phyloP scores from a whole-genome alignment of 164 flowering plant species.

The Chloranthus sessilifolius region DNA sequence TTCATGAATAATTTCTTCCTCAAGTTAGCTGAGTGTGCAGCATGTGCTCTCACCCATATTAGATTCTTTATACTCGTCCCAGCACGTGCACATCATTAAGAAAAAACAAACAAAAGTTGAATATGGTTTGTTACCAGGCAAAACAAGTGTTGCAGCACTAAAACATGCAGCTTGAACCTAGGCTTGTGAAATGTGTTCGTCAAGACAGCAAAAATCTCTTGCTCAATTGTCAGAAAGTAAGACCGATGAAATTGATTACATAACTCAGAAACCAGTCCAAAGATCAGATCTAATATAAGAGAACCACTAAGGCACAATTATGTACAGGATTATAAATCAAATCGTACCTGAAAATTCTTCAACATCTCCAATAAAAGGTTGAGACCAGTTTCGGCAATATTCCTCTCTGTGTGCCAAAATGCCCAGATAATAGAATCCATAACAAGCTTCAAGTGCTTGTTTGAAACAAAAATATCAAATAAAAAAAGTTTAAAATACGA shows the following conservation, averaged over 20 bases:
- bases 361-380: slow-evolving; percentile 91
- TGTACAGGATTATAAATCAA: neutral
- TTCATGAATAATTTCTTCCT: no score
- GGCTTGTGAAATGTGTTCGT: slow-evolving; percentile 99
- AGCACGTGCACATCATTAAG: neutral
- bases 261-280: slow-evolving; percentile 76
- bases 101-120: neutral
- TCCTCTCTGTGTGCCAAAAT: slow-evolving; percentile 95
- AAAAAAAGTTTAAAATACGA: neutral
- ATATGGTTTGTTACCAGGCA: slow-evolving; percentile 58
- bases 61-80: no score
- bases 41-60: no score
- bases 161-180: slow-evolving; percentile 94
- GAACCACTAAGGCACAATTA: neutral
- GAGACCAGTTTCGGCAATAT: slow-evolving; percentile 97
- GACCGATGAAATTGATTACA: slow-evolving; percentile 85
- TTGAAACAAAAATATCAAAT: slow-evolving; percentile 1
- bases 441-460: slow-evolving; percentile 89
- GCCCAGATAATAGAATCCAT: slow-evolving; percentile 99
- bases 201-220: slow-evolving; percentile 97
- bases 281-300: slow-evolving; percentile 3
- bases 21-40: no score
- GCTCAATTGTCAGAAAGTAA: slow-evolving; percentile 83
- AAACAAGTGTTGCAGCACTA: slow-evolving; percentile 86
- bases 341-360: slow-evolving; percentile 86